Conservation (phyloP, 345 rosid genomes). For the Eucalyptus grandis region DNA sequence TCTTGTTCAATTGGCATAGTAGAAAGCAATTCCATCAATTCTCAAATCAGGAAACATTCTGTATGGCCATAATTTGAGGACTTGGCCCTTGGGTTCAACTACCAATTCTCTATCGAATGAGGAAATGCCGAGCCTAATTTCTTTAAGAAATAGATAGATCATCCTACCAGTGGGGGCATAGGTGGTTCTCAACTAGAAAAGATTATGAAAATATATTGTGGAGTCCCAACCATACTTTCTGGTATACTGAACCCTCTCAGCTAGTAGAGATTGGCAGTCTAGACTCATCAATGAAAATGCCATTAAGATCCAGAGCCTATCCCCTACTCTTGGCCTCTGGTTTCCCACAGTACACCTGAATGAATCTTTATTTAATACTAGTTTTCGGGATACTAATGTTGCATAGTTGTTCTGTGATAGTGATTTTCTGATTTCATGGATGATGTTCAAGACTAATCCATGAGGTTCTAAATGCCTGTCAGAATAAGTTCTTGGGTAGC, state of each 20-base stretch:
- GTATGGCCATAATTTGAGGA: neutral
- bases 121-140: neutral
- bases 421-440: neutral
- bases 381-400: neutral
- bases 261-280: neutral
- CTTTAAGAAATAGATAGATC: neutral
- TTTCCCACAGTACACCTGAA: neutral
- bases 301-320: neutral
- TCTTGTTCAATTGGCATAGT: neutral
- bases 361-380: neutral
- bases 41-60: neutral
- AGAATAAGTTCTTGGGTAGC: neutral
- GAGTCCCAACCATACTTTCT: neutral
- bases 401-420: neutral
- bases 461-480: neutral
- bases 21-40: neutral
- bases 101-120: neutral
- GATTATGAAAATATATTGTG: neutral
- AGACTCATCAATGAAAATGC: neutral
- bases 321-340: neutral
- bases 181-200: neutral
- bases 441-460: neutral
- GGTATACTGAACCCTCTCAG: neutral
- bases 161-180: neutral
- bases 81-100: neutral